These are phyloP conservation scores for Calonectria ilicicola DNA, from an alignment of 2,329 filamentous ascomycete species.

Conservation along the genomic window DNA sequence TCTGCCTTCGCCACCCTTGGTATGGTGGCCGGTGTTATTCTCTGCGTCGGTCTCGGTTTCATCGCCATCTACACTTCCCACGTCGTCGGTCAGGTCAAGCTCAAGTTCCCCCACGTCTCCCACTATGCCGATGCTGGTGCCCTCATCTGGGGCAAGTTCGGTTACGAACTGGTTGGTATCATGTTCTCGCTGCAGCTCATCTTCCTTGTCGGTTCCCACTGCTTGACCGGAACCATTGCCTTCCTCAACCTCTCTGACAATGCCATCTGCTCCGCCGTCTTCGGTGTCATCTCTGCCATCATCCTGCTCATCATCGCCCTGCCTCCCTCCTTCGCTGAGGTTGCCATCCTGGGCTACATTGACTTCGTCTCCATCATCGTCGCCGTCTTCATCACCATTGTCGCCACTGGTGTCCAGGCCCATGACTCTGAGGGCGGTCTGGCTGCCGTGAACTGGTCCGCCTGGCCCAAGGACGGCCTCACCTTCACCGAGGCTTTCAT, in stretches of 20 bases:
- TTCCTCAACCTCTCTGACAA: conserved; percentile 56
- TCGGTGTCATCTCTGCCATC: conserved; percentile 52
- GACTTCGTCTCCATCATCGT: conserved; percentile 68
- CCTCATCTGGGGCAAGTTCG: conserved; percentile 66
- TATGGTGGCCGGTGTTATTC: conserved; percentile 26
- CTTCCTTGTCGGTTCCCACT: conserved; percentile 75
- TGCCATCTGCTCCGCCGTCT: conserved; percentile 36
- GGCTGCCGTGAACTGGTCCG: conserved; percentile 40
- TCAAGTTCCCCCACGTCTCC: conserved; percentile 63
- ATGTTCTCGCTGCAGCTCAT: conserved; percentile 63
- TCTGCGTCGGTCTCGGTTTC: conserved; percentile 27
- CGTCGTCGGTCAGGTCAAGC: conserved; percentile 46
- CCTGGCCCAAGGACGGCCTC: conserved; percentile 52
- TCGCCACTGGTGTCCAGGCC: conserved; percentile 16
- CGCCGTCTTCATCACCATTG: conserved; percentile 57
- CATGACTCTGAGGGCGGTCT: background rate
- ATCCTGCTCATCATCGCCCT: conserved; percentile 53
- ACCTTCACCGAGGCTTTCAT: conserved; percentile 65
- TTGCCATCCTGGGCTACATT: conserved; percentile 44
- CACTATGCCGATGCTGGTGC: conserved; percentile 73
- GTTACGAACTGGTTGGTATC: conserved; percentile 62
- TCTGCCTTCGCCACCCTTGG: conserved; percentile 22
- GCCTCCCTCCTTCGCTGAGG: conserved; percentile 53
- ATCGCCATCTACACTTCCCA: conserved; percentile 28
- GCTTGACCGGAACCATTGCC: conserved; percentile 72